These are phyloP conservation scores for Angophora floribunda DNA, from an alignment of 345 rosid species.

Conservation along the genomic window DNA sequence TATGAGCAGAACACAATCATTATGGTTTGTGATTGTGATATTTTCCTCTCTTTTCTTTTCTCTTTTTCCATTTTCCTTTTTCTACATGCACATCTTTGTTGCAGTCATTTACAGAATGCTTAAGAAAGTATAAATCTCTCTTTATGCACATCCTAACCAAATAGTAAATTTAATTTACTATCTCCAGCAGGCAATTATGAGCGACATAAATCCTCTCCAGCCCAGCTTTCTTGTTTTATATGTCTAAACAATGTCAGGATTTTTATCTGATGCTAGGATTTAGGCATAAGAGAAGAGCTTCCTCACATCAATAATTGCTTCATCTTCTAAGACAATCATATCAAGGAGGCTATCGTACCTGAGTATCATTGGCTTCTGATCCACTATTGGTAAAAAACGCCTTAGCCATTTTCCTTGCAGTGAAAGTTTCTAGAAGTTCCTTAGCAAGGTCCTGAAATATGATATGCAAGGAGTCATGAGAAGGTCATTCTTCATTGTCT, in stretches of 20 bases:
- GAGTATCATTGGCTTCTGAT: constrained; percentile 97
- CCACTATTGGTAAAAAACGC: constrained; percentile 91
- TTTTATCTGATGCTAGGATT: neutral
- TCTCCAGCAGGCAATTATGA: neutral
- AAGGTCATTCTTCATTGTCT: neutral
- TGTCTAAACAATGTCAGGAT: neutral
- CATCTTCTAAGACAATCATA: neutral
- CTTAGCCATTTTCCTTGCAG: constrained; percentile 80
- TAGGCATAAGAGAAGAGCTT: neutral
- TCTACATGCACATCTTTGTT: neutral
- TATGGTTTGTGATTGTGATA: neutral
- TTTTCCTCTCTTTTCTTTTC: neutral
- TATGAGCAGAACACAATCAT: neutral
- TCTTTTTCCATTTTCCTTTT: neutral
- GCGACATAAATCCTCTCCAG: neutral
- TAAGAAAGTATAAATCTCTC: neutral
- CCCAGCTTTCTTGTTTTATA: neutral
- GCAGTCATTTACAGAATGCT: neutral
- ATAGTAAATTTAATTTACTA: neutral
- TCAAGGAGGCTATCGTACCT: constrained; percentile 27
- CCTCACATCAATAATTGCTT: neutral
- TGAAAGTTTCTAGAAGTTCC: constrained; percentile 74
- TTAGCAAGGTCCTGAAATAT: constrained; percentile 84
- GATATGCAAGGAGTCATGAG: neutral
- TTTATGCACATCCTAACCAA: neutral